Evolutionary conservation across 1,284 basidiomycete species (phyloP).

Genomic region (Rhizoctonia solani): DNA sequence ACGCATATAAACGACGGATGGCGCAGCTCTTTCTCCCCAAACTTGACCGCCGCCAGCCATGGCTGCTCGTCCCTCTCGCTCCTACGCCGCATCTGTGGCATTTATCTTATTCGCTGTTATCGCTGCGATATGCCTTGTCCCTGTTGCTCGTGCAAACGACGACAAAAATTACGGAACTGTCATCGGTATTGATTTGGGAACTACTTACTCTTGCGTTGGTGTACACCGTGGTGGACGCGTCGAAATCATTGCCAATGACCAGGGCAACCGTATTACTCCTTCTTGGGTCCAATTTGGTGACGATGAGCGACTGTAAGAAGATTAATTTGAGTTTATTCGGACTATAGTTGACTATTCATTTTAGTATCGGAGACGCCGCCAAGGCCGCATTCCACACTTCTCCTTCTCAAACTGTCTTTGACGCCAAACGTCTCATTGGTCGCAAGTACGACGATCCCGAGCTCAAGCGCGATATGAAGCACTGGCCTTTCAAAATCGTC

Average conservation of each 20-base stretch:
- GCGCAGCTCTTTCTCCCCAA: not conserved
- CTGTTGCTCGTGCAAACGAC: slow-evolving; percentile 43
- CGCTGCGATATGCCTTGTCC: slow-evolving; percentile 33
- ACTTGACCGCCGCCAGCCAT: slow-evolving; percentile 29
- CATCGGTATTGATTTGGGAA: slow-evolving; percentile 91
- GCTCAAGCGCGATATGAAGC: slow-evolving; percentile 80
- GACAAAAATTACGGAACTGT: slow-evolving; percentile 82
- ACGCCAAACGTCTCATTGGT: slow-evolving; percentile 96
- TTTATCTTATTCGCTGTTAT: slow-evolving; percentile 32
- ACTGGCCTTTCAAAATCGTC: slow-evolving; percentile 84
- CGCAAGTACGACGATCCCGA: slow-evolving; percentile 82
- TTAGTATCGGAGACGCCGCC: slow-evolving; percentile 67
- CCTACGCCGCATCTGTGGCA: slow-evolving; percentile 32
- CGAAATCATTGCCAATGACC: slow-evolving; percentile 97
- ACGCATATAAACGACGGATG: not conserved
- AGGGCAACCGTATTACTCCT: slow-evolving; percentile 96
- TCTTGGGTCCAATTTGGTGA: slow-evolving; percentile 92
- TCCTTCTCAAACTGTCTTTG: slow-evolving; percentile 94
- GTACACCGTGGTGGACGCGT: slow-evolving; percentile 91
- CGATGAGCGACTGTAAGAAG: slow-evolving; percentile 82
- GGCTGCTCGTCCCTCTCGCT: slow-evolving; percentile 32
- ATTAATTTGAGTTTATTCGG: not conserved
- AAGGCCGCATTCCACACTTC: slow-evolving; percentile 83
- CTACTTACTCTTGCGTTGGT: slow-evolving; percentile 54
- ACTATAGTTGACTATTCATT: not conserved